phyloP scores from a whole-genome alignment of 805 yeast genomes.

The Ogataea chonburiensis region DNA sequence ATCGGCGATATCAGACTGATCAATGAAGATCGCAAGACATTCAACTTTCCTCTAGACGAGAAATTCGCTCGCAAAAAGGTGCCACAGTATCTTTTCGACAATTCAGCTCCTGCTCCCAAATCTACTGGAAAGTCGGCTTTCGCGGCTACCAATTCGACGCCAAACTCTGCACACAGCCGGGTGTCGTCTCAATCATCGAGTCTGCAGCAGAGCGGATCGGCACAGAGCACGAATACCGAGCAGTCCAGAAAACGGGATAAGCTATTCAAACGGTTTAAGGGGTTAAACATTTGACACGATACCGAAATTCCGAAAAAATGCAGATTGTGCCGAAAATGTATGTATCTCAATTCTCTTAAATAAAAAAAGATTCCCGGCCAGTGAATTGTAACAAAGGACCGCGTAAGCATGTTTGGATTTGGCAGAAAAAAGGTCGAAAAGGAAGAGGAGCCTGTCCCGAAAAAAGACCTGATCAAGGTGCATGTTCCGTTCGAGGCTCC shows the following conservation, averaged over 20 bases:
- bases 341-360: neutral
- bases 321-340: slow-evolving; percentile 1
- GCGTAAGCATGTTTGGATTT: slow-evolving; percentile 23
- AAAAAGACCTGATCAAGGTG: slow-evolving; percentile 24
- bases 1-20: slow-evolving; percentile 34
- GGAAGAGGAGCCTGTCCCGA: slow-evolving; percentile 1
- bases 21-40: slow-evolving; percentile 25
- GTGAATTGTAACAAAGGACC: neutral
- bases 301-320: slow-evolving; percentile 4
- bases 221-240: slow-evolving; percentile 11
- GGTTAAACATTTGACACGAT: slow-evolving; percentile 19
- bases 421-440: slow-evolving; percentile 27
- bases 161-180: slow-evolving; percentile 9
- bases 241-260: slow-evolving; percentile 22
- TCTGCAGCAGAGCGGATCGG: slow-evolving; percentile 4
- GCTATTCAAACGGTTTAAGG: slow-evolving; percentile 26
- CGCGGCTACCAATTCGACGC: slow-evolving; percentile 4
- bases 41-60: slow-evolving; percentile 27
- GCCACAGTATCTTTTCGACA: slow-evolving; percentile 25
- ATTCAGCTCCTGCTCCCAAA: slow-evolving; percentile 13
- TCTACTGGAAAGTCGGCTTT: slow-evolving; percentile 2
- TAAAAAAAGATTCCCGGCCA: neutral
- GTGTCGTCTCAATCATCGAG: slow-evolving; percentile 7
- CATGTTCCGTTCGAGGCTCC: slow-evolving; percentile 56
- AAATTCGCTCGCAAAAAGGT: slow-evolving; percentile 19